These are phyloP conservation scores for Diospyros lotus DNA, from an alignment of 148 eudicot species.

Conservation along the genomic window DNA sequence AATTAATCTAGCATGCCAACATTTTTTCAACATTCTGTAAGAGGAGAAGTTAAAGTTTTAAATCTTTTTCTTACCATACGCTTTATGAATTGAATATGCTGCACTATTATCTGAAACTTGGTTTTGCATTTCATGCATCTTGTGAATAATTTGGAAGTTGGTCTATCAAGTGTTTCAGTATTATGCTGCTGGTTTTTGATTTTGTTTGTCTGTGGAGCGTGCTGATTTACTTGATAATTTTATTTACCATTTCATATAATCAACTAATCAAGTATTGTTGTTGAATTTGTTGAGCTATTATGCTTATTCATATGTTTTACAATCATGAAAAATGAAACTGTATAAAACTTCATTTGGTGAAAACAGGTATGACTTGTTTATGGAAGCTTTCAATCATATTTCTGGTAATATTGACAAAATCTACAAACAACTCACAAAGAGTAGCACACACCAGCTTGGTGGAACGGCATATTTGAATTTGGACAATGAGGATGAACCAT, in stretches of 20 bases:
- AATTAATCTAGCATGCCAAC: not conserved
- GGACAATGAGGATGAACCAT: constrained; percentile 93
- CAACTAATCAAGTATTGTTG: constrained; percentile 4
- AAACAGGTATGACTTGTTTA: constrained; percentile 66
- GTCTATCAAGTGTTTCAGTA: not conserved
- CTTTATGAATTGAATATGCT: not conserved
- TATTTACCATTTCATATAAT: not conserved
- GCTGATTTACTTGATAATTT: not conserved
- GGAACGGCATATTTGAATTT: constrained; percentile 92
- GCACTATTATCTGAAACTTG: not conserved
- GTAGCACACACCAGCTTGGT: constrained; percentile 85
- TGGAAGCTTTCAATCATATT: constrained; percentile 90
- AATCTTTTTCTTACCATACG: not conserved
- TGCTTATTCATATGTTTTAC: too few relatives aligned
- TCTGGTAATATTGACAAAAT: constrained; percentile 81
- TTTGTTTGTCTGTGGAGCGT: not conserved
- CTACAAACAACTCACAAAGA: constrained; percentile 90
- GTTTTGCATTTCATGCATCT: not conserved
- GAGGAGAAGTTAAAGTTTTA: not conserved
- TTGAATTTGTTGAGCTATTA: not conserved
- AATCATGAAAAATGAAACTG: not conserved
- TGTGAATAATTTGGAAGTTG: not conserved
- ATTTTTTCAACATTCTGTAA: not conserved
- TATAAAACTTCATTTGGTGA: constrained; percentile 11
- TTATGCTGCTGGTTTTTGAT: not conserved